Evolutionary conservation across 2,329 filamentous ascomycete species (phyloP), one percentile per base, ranked within the genome.

Genomic region (Sclerotinia nivalis): DNA sequence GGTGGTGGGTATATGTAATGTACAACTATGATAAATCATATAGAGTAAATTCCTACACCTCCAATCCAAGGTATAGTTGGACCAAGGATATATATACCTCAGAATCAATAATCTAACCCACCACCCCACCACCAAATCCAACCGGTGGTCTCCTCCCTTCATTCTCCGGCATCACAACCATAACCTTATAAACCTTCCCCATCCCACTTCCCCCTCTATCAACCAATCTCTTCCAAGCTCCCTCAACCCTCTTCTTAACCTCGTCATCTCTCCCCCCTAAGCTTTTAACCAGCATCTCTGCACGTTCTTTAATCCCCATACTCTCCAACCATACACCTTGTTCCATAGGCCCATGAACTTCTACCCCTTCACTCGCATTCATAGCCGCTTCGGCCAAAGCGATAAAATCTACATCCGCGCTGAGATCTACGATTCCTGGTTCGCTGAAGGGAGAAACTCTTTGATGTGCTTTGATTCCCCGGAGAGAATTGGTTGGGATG

Each of bases 111-210:
- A 40, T 28, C n/a, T 65, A 65, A 40, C 13, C 47, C 9, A 43
- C 47, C 31, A 65, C 61, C 2, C 61, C 34, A 0, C 95, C 96
- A 0, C 96, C 96, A 82, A 99, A 98, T 0, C 96, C 96, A 68
- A 97, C 93, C 2, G 95, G 95, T 71, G 90, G 86, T 76, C 93
- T 88, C 71, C 83, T 85, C 1, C 91, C 90, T 49, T 85, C 86
- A 73, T 91, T 92, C 80, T 94, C 91, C 0, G 96, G 96, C 76
- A 98, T 78, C 75, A 99, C 93, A 18, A 94, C 92, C 85, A 99
- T 85, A 34, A 89, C 94, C 82, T 98, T 97, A 80, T 99, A 99
- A 31, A 97, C 83, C 82, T 90, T 94, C 0, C 96, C 96, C 96
- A 99, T 99, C 0, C 93, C 95, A 66, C 88, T 89, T 1, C 89